Evolutionary conservation across 2,329 filamentous ascomycete genomes (phyloP).

Genomic region (Conoideocrella luteorostrata): DNA sequence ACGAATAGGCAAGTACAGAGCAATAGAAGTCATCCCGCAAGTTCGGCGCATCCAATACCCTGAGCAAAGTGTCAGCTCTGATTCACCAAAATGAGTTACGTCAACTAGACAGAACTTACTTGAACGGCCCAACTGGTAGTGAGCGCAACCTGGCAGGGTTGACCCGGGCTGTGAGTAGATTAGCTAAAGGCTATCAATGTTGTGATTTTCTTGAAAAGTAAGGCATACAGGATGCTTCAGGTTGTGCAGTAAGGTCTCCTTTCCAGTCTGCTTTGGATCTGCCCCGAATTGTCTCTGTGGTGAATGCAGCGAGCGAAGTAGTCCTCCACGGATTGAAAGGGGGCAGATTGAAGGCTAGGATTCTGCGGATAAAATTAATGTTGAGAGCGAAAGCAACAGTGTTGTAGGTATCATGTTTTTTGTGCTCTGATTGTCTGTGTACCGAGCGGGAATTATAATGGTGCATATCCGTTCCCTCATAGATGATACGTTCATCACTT

Average conservation of each 20-base stretch:
- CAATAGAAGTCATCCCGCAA: conserved; percentile 97
- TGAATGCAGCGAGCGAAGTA: conserved; percentile 17
- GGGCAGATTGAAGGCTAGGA: conserved; percentile 50
- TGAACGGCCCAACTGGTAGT: conserved; percentile 70
- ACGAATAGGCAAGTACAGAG: conserved; percentile 79
- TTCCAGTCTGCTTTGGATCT: neutral
- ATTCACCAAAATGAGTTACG: neutral
- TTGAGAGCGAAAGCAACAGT: conserved; percentile 74
- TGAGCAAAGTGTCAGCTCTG: conserved; percentile 21
- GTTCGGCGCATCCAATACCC: conserved; percentile 79
- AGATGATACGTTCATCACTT: too few relatives aligned
- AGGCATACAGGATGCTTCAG: neutral
- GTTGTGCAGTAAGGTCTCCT: neutral
- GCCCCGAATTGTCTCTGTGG: neutral
- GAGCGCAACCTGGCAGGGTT: too few relatives aligned
- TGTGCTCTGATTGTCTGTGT: conserved; percentile 17
- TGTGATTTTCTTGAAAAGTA: too few relatives aligned
- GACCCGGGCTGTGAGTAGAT: too few relatives aligned
- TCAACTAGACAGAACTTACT: conserved; percentile 41
- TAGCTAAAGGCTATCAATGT: too few relatives aligned
- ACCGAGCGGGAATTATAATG: neutral
- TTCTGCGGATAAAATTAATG: conserved; percentile 62
- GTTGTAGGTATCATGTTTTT: conserved; percentile 62
- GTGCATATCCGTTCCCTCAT: too few relatives aligned
- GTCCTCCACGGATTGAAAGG: conserved; percentile 2